Conservation (phyloP, 371 early-diverging fungal genomes). For the Mortierella sp. region DNA sequence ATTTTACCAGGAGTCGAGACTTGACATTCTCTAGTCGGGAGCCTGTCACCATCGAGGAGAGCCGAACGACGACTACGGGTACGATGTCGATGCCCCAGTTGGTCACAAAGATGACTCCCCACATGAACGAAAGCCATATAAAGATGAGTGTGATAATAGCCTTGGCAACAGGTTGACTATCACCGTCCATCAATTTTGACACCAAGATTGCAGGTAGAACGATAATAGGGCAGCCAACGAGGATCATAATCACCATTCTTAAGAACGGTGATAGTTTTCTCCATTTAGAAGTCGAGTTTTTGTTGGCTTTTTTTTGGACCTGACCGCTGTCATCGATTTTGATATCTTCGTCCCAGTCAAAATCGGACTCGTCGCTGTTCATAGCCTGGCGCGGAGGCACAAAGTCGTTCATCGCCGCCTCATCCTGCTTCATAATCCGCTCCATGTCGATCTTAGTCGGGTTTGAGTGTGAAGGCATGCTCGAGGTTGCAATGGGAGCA, state of each 20-base stretch:
- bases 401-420: slow-evolving; percentile 53
- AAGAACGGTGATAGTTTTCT: slow-evolving; percentile 38
- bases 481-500: slow-evolving; percentile 4
- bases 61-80: slow-evolving; percentile 33
- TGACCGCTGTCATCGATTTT: slow-evolving; percentile 31
- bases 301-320: slow-evolving; percentile 15
- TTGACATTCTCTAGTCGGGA: slow-evolving; percentile 31
- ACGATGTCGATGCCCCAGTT: slow-evolving; percentile 52
- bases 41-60: slow-evolving; percentile 27
- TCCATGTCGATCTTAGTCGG: slow-evolving; percentile 52
- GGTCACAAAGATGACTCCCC: slow-evolving; percentile 44
- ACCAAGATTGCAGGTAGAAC: slow-evolving; percentile 46
- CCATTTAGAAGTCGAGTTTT: slow-evolving; percentile 21
- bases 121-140: slow-evolving; percentile 53
- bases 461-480: slow-evolving; percentile 10
- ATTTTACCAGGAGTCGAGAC: slow-evolving; percentile 36
- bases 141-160: slow-evolving; percentile 33
- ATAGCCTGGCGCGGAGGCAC: slow-evolving; percentile 53
- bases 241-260: slow-evolving; percentile 38
- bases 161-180: slow-evolving; percentile 26
- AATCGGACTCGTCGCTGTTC: slow-evolving; percentile 55
- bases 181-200: slow-evolving; percentile 14
- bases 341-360: slow-evolving; percentile 54
- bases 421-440: slow-evolving; percentile 51
- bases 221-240: slow-evolving; percentile 30